Conservation (phyloP, 2,329 filamentous ascomycete species). For the Dothiorella sarmentorum region DNA sequence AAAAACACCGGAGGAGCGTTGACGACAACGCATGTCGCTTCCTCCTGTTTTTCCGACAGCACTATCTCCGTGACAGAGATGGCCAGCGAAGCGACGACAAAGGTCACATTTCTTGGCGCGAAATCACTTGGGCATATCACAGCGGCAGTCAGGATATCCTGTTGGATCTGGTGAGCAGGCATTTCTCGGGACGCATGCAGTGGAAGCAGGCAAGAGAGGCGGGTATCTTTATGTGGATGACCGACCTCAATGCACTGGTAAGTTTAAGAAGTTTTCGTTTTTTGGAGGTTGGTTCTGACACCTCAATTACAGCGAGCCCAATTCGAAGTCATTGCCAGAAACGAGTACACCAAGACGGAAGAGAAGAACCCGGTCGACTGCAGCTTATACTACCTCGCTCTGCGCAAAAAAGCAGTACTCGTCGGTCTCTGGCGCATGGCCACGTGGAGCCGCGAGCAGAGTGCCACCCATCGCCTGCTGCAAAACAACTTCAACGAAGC, state of each 20-base stretch:
- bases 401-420: constrained; percentile 85
- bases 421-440: constrained; percentile 95
- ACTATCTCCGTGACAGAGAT: constrained; percentile 57
- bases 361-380: constrained; percentile 89
- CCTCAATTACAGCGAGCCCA: constrained; percentile 58
- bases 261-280: constrained; percentile 29
- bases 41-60: constrained; percentile 81
- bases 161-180: constrained; percentile 73
- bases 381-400: constrained; percentile 83
- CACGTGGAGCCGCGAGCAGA: constrained; percentile 81
- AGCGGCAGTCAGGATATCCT: constrained; percentile 86
- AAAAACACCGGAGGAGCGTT: constrained; percentile 82
- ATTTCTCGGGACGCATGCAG: constrained; percentile 73
- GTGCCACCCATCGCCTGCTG: constrained; percentile 72
- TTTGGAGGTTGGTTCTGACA: not conserved
- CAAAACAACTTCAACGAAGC: constrained; percentile 87
- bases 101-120: constrained; percentile 64
- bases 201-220: constrained; percentile 85
- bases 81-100: constrained; percentile 44
- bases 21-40: constrained; percentile 87
- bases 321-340: constrained; percentile 86
- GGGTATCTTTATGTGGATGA: constrained; percentile 93
- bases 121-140: constrained; percentile 83
- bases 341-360: constrained; percentile 86
- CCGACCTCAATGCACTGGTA: constrained; percentile 72